Conservation (phyloP, 441 rosid species). For the Aquilaria agallochum region DNA sequence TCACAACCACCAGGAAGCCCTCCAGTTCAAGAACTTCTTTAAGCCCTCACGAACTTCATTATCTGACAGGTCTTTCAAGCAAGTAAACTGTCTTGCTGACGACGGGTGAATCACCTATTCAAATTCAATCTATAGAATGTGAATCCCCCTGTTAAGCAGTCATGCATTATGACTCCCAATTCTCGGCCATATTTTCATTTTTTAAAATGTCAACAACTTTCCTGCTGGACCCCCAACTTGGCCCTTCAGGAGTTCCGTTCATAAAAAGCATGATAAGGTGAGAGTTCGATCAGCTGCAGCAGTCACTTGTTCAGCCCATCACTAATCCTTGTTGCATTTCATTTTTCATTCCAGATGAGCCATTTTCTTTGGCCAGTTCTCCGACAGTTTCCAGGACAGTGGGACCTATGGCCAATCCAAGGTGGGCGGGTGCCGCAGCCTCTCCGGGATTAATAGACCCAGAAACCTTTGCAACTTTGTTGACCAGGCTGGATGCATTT, state of each 20-base stretch:
- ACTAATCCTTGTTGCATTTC: constrained; percentile 31
- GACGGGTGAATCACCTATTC: too few species aligned
- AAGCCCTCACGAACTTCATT: constrained; percentile 80
- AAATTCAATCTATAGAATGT: too few species aligned
- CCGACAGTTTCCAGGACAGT: constrained; percentile 65
- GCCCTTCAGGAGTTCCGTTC: constrained; percentile 88
- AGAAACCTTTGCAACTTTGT: constrained; percentile 76
- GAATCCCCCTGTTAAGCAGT: too few species aligned
- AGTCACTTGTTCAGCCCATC: constrained; percentile 43
- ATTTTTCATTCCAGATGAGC: constrained; percentile 30
- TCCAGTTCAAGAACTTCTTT: constrained; percentile 91
- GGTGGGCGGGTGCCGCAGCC: constrained; percentile 96
- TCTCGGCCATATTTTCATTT: constrained; percentile 50
- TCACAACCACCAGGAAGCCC: constrained; percentile 96
- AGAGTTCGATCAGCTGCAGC: constrained; percentile 58
- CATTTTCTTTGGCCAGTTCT: constrained; percentile 59
- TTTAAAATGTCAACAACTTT: constrained; percentile 73
- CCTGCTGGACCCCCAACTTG: constrained; percentile 84
- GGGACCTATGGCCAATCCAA: constrained; percentile 91
- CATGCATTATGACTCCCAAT: constrained; percentile 50
- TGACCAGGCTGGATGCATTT: constrained; percentile 89
- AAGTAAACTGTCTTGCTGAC: too few species aligned
- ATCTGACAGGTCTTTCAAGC: constrained; percentile 32
- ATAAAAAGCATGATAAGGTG: constrained; percentile 85
- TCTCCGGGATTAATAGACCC: constrained; percentile 56